Evolutionary conservation across 2,329 filamentous ascomycete species (phyloP), one percentile per base, ranked within the genome.

Genomic region (Phaeomoniella chlamydospora): DNA sequence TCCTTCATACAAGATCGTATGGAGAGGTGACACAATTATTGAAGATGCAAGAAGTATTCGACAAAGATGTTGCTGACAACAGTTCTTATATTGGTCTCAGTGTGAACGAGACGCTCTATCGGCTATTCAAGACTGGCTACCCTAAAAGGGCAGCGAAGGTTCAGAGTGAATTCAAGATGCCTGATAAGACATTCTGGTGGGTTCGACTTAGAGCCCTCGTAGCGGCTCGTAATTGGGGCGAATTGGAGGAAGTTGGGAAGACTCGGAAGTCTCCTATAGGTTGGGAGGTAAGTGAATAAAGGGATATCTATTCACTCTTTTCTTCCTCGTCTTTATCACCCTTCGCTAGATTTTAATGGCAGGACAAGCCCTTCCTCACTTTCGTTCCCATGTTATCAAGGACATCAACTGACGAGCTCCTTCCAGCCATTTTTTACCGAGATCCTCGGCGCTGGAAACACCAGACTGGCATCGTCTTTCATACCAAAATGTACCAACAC

Each of bases 231-330:
- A 83, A 94, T 52, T 98, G 87, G 86, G 77, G 74, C 35, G 88
- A 94, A 54, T 71, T 98, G 39, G 87, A 96, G 55, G 87, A 94
- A 47, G 72, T 85, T 46, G 72, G 74, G 22, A 71, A 68, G 50
- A 74, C 57, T 29, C 72, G 82, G 51, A 93, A 87, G 57, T 90
- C 81, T 39, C 84, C 88, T 1, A 96, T 98, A 53, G 88, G 88
- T 9, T 98, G 90, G 90, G 85, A 93, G 72, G 81, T 85, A 59
- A 66, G 75, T n/a, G n/a, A n/a, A n/a, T n/a, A n/a, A n/a, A n/a
- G n/a, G n/a, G n/a, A n/a, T n/a, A n/a, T n/a, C n/a, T n/a, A n/a
- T n/a, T n/a, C n/a, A n/a, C n/a, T n/a, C n/a, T n/a, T n/a, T n/a
- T 62, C 30, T 37, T 39, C 35, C 26, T 35, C 31, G 38, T 13